These are phyloP conservation scores for Hanseniaspora osmophila DNA, from an alignment of 805 yeast genomes.

Conservation along the genomic window DNA sequence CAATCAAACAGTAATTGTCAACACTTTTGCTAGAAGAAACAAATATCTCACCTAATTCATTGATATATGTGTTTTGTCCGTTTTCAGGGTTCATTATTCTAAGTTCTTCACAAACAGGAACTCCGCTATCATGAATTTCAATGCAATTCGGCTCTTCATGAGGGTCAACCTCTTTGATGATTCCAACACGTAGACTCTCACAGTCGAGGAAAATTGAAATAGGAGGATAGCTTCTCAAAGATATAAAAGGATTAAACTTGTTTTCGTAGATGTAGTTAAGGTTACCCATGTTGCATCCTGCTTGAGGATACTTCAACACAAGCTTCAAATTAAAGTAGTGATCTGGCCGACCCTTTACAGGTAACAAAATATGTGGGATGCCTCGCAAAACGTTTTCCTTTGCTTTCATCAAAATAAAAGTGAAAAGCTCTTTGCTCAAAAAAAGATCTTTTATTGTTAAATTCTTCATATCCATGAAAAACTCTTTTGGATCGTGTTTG, in stretches of 20 bases:
- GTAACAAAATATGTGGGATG: constrained; percentile 71
- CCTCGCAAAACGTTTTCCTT: constrained; percentile 29
- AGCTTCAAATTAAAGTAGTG: constrained; percentile 42
- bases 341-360: constrained; percentile 64
- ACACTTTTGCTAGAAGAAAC: constrained; percentile 80
- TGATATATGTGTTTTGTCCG: constrained; percentile 56
- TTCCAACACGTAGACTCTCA: constrained; percentile 78
- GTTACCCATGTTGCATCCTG: constrained; percentile 53
- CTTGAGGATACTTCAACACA: constrained; percentile 45
- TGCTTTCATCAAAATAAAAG: constrained; percentile 54
- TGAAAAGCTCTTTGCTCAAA: constrained; percentile 72
- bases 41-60: constrained; percentile 97
- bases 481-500: constrained; percentile 57
- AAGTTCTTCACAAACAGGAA: constrained; percentile 84
- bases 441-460: constrained; percentile 75
- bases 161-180: constrained; percentile 65
- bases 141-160: constrained; percentile 29
- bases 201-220: constrained; percentile 80
- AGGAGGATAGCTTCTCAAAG: constrained; percentile 76
- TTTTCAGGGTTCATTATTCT: constrained; percentile 96
- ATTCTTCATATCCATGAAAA: constrained; percentile 56
- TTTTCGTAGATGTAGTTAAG: constrained; percentile 70
- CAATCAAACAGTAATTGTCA: constrained; percentile 34
- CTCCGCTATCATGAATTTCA: constrained; percentile 83
- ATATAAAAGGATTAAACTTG: constrained; percentile 65